Evolutionary conservation across 371 early-diverging fungal genomes (phyloP).

Genomic region (Coemansia sp.): DNA sequence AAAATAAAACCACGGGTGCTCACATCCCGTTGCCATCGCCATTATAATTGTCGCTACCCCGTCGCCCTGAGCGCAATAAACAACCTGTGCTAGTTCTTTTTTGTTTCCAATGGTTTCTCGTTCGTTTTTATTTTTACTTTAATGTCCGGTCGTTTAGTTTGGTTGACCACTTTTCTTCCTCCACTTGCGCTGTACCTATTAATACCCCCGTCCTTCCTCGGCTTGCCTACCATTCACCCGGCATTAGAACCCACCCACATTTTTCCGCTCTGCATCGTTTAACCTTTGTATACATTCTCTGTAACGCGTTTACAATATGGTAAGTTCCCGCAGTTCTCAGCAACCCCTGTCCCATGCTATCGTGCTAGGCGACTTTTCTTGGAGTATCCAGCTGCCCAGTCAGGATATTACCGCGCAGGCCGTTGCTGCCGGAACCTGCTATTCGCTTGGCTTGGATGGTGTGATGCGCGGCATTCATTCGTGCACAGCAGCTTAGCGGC

Average conservation of each 20-base stretch:
- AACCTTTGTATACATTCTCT: neutral
- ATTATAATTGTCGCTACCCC: slow-evolving; percentile 11
- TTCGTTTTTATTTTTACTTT: neutral
- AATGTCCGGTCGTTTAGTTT: slow-evolving; percentile 2
- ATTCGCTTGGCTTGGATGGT: neutral
- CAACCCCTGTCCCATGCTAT: neutral
- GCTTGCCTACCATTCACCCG: neutral
- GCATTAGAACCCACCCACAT: neutral
- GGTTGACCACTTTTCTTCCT: slow-evolving; percentile 2
- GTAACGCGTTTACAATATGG: slow-evolving; percentile 1
- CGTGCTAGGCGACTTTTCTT: neutral
- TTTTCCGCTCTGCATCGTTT: no score
- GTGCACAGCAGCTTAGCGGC: neutral
- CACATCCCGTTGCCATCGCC: slow-evolving; percentile 10
- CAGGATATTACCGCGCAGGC: neutral
- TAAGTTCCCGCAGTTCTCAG: neutral
- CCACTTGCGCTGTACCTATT: neutral
- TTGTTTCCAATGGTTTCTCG: neutral
- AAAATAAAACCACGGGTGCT: slow-evolving; percentile 6
- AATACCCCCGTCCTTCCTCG: neutral
- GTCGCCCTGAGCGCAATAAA: neutral
- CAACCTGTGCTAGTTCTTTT: neutral
- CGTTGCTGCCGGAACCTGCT: neutral
- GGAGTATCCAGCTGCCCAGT: neutral
- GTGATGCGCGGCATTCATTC: neutral